These are phyloP conservation scores for Exserohilum rostratum DNA, from an alignment of 2,329 filamentous ascomycete genomes.

Conservation along the genomic window DNA sequence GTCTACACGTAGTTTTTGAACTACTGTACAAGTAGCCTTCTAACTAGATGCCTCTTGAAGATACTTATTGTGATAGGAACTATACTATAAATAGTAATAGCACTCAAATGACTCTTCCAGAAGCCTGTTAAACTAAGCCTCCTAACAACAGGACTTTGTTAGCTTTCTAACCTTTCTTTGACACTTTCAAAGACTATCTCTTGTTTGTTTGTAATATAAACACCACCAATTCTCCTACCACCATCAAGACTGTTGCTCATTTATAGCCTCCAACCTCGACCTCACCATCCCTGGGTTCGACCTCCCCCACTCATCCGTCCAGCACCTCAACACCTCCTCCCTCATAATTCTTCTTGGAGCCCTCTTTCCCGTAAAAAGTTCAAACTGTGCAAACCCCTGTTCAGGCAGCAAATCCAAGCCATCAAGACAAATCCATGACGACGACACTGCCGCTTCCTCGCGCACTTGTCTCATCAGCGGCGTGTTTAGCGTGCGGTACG, in stretches of 20 bases:
- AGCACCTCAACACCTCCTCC: constrained; percentile 59
- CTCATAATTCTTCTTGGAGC: constrained; percentile 75
- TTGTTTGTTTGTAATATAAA: too few relatives aligned
- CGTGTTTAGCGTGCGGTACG: constrained; percentile 74
- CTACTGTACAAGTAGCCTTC: too few relatives aligned
- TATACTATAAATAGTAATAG: too few relatives aligned
- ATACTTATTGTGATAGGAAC: too few relatives aligned
- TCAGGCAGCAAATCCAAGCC: constrained; percentile 77
- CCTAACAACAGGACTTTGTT: too few relatives aligned
- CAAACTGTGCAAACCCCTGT: constrained; percentile 80
- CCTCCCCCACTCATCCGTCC: constrained; percentile 36
- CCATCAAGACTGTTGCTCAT: constrained; percentile 38
- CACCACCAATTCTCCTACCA: background rate
- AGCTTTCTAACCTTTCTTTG: too few relatives aligned
- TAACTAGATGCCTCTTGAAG: too few relatives aligned
- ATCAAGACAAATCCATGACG: constrained; percentile 76
- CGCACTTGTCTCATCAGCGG: constrained; percentile 72
- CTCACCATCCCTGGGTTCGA: constrained; percentile 35
- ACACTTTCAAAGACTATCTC: too few relatives aligned
- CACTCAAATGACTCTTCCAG: too few relatives aligned
- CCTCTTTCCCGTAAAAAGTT: constrained; percentile 75
- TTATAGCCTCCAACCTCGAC: constrained; percentile 37
- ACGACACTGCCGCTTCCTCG: constrained; percentile 55
- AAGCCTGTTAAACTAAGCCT: too few relatives aligned
- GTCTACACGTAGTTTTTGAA: too few relatives aligned